A percentile compares a stretch with the other conserved stretches of the same genome.
Evolutionary conservation across 2,329 filamentous ascomycete species (phyloP).

Genomic region (Passalora sequoiae): DNA sequence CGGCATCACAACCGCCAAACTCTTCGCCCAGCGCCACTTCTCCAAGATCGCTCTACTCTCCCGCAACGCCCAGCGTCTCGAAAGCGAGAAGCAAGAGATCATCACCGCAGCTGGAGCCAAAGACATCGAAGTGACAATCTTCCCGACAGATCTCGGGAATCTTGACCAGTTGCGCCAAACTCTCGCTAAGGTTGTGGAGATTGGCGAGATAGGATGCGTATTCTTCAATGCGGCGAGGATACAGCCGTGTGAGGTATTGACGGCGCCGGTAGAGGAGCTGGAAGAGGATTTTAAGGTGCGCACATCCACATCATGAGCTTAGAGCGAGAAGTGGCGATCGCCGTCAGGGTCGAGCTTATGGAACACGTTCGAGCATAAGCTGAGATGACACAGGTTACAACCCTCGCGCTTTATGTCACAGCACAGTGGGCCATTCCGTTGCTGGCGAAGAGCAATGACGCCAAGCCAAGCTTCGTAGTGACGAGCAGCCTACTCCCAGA

Average conservation of each 20-base stretch:
- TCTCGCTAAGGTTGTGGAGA: constrained; percentile 6
- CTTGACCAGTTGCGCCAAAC: constrained; percentile 9
- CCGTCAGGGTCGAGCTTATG: not conserved
- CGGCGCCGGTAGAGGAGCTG: constrained; percentile 10
- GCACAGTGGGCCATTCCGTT: constrained; percentile 13
- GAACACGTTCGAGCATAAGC: not conserved
- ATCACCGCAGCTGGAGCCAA: not conserved
- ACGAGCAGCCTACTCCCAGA: constrained; percentile 14
- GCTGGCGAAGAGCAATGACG: not conserved
- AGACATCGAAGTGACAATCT: constrained; percentile 4
- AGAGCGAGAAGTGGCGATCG: not conserved
- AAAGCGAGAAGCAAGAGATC: constrained; percentile 9
- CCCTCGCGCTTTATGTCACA: constrained; percentile 10
- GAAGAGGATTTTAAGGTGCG: constrained; percentile 15
- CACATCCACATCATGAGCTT: too few species aligned
- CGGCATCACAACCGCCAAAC: constrained; percentile 13
- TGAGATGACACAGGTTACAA: constrained; percentile 10
- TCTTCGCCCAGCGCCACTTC: constrained; percentile 12
- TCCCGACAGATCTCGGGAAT: constrained; percentile 10
- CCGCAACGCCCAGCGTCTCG: constrained; percentile 14
- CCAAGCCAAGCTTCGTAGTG: constrained; percentile 7
- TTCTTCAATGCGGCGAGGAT: constrained; percentile 17
- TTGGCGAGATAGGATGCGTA: constrained; percentile 12
- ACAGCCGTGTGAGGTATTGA: constrained; percentile 7
- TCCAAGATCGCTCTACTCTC: constrained; percentile 12